Evolutionary conservation across 768 basidiomycete species (phyloP).

Genomic region (Leucosporidium yakuticum): DNA sequence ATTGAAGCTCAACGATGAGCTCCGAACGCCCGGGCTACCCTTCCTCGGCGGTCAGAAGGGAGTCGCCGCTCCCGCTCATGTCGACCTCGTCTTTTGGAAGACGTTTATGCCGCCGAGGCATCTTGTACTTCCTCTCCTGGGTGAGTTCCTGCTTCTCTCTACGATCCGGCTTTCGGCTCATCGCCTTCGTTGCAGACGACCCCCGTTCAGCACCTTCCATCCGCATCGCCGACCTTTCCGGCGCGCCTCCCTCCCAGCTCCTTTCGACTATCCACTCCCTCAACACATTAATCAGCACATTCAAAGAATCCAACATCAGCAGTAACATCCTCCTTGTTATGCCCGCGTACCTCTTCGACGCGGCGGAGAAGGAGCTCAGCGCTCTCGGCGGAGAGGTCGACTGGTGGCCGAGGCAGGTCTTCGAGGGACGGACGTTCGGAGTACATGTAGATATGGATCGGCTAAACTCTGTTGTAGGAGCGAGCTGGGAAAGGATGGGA

Average conservation of each 20-base stretch:
- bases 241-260: slow-evolving; percentile 3
- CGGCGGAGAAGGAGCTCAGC: neutral
- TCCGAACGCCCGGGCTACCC: neutral
- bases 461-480: neutral
- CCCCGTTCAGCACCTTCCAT: neutral
- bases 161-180: neutral
- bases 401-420: neutral
- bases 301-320: too few species aligned
- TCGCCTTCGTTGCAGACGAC: neutral
- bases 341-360: slow-evolving; percentile 16
- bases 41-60: neutral
- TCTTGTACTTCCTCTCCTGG: slow-evolving; percentile 13
- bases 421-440: neutral
- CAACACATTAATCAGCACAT: too few species aligned
- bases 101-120: slow-evolving; percentile 36
- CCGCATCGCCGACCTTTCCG: slow-evolving; percentile 20
- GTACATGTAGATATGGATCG: slow-evolving; percentile 33
- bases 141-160: neutral
- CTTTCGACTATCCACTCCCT: neutral
- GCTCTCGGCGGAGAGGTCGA: neutral
- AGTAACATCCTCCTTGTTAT: slow-evolving; percentile 8
- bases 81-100: slow-evolving; percentile 29
- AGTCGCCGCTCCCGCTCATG: neutral
- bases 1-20: slow-evolving; percentile 14
- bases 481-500: neutral